These are phyloP conservation scores for Sporothrix inflata DNA, from an alignment of 2,329 filamentous ascomycete species.

Conservation along the genomic window DNA sequence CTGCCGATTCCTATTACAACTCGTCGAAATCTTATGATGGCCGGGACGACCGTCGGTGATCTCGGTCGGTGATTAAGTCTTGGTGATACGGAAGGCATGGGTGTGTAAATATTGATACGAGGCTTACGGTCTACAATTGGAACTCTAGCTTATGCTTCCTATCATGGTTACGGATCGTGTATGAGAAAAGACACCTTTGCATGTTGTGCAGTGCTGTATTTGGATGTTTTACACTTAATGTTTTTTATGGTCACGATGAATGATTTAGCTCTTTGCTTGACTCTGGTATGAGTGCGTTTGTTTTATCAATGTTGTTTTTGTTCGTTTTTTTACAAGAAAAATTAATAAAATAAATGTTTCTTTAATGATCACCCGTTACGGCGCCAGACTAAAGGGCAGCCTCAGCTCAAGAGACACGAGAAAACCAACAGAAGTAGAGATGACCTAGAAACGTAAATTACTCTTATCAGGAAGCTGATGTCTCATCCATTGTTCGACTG, in stretches of 20 bases:
- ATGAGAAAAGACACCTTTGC: too few relatives aligned
- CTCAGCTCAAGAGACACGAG: too few relatives aligned
- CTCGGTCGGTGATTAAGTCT: background rate
- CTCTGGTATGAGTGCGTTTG: background rate
- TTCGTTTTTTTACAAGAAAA: background rate
- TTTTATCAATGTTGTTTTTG: background rate
- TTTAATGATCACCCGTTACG: too few relatives aligned
- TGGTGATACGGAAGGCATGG: background rate
- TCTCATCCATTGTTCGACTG: too few relatives aligned
- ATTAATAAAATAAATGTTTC: too few relatives aligned
- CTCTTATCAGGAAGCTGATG: too few relatives aligned
- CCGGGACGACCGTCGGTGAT: conserved; percentile 3
- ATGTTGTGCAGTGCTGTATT: background rate
- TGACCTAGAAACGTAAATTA: too few relatives aligned
- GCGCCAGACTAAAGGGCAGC: too few relatives aligned
- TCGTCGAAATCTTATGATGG: background rate
- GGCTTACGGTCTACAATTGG: background rate
- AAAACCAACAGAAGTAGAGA: too few relatives aligned
- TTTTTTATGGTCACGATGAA: background rate
- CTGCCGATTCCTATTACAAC: conserved; percentile 33
- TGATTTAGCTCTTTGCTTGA: background rate
- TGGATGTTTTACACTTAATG: background rate
- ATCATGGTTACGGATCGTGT: too few relatives aligned
- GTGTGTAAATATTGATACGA: background rate
- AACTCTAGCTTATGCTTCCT: background rate